Evolutionary conservation across 2,329 filamentous ascomycete genomes (phyloP).

Genomic region (Diaporthe sp.): DNA sequence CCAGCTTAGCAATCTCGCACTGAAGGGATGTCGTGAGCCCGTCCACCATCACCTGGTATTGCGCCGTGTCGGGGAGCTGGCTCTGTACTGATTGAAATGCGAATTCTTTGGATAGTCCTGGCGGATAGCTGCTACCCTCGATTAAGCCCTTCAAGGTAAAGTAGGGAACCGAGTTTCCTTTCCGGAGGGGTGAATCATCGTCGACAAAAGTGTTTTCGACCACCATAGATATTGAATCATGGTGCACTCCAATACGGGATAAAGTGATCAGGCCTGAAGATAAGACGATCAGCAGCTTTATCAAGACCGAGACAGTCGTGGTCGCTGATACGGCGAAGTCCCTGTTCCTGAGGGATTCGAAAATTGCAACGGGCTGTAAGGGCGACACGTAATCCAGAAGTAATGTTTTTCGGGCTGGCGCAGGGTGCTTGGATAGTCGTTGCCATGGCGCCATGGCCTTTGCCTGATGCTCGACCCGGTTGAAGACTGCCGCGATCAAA

Average conservation of each 20-base stretch:
- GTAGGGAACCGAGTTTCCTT: background rate
- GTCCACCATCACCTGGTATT: conserved; percentile 51
- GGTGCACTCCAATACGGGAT: conserved; percentile 47
- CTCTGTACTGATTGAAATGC: conserved; percentile 54
- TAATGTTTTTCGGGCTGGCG: conserved; percentile 50
- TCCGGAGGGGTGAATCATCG: conserved; percentile 43
- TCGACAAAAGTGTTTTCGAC: conserved; percentile 50
- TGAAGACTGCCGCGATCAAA: conserved; percentile 52
- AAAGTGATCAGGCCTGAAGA: conserved; percentile 55
- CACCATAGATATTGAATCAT: conserved; percentile 43
- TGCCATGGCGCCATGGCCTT: conserved; percentile 56
- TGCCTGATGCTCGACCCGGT: conserved; percentile 56
- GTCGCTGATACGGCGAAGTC: conserved; percentile 53
- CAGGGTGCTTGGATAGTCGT: conserved; percentile 50
- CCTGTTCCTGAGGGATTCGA: conserved; percentile 49
- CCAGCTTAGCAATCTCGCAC: conserved; percentile 50
- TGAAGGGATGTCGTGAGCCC: conserved; percentile 52
- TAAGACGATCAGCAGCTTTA: conserved; percentile 53
- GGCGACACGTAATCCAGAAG: conserved; percentile 53
- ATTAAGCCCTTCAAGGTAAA: conserved; percentile 51
- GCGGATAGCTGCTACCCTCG: conserved; percentile 48
- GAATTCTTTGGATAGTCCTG: conserved; percentile 51
- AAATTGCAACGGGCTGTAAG: conserved; percentile 46
- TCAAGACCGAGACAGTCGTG: conserved; percentile 47
- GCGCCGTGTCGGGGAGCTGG: conserved; percentile 44